Conservation (phyloP, 805 yeast genomes). For the Saturnispora saitoi region DNA sequence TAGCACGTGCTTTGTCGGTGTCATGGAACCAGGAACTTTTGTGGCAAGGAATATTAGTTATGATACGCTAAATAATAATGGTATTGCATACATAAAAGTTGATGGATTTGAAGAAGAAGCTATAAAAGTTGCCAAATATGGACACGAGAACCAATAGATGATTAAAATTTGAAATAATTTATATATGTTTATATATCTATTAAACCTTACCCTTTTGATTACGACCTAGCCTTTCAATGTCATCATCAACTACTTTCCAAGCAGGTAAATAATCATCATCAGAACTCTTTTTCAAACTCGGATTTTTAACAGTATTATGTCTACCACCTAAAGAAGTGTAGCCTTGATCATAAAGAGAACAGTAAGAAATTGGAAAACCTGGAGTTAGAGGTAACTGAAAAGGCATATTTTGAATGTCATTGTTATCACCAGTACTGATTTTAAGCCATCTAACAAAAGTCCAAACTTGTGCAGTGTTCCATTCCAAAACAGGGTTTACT, state of each 20-base stretch:
- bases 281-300: constrained; percentile 33
- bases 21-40: constrained; percentile 82
- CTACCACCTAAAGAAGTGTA: constrained; percentile 87
- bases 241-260: constrained; percentile 49
- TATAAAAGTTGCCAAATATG: constrained; percentile 60
- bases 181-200: not conserved
- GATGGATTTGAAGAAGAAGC: constrained; percentile 76
- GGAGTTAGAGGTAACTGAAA: constrained; percentile 28
- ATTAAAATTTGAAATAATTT: not conserved
- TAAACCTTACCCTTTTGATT: constrained; percentile 17
- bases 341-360: constrained; percentile 71
- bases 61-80: constrained; percentile 41
- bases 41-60: constrained; percentile 68
- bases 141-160: constrained; percentile 36
- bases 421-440: not conserved
- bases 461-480: constrained; percentile 86
- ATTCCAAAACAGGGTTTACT: constrained; percentile 80
- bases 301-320: constrained; percentile 63
- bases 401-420: not conserved
- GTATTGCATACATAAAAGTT: constrained; percentile 66
- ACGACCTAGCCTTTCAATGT: constrained; percentile 44
- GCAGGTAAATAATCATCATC: constrained; percentile 38
- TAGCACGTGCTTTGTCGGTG: constrained; percentile 81
- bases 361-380: constrained; percentile 36
- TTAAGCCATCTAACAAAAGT: constrained; percentile 35